Conservation (phyloP, 192 early-diverging fungal genomes). For the Coemansia pectinata region DNA sequence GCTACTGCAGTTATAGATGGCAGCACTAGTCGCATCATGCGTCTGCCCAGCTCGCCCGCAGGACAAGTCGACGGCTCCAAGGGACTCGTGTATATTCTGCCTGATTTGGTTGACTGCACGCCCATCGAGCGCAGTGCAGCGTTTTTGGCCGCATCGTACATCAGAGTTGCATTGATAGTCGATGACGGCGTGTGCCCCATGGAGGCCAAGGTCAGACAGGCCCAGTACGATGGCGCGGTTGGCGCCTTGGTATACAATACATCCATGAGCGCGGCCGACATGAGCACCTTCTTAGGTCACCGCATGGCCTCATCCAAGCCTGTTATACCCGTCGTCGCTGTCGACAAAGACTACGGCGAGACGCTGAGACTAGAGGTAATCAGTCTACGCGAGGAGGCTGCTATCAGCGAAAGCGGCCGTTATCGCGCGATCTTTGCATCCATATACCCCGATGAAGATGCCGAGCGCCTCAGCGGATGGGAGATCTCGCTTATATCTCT, state of each 20-base stretch:
- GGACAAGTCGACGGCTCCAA: constrained; percentile 34
- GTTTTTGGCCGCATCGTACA: constrained; percentile 34
- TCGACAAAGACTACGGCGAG: constrained; percentile 46
- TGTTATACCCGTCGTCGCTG: constrained; percentile 31
- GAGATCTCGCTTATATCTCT: constrained; percentile 50
- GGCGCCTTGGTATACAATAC: constrained; percentile 49
- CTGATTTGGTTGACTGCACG: constrained; percentile 25
- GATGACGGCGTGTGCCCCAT: constrained; percentile 42
- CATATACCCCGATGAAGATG: constrained; percentile 33
- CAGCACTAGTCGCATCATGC: constrained; percentile 26
- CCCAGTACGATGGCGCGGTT: constrained; percentile 50
- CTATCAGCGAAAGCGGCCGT: constrained; percentile 10
- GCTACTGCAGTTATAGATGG: constrained; percentile 43
- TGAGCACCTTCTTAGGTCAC: constrained; percentile 15
- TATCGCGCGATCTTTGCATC: constrained; percentile 51
- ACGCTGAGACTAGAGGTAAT: constrained; percentile 35
- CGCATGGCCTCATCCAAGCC: constrained; percentile 21
- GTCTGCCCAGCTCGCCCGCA: constrained; percentile 30
- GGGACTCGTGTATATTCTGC: constrained; percentile 43
- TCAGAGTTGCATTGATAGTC: constrained; percentile 41
- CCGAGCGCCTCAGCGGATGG: constrained; percentile 44
- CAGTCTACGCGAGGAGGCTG: constrained; percentile 26
- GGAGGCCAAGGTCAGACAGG: constrained; percentile 36
- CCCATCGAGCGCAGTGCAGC: constrained; percentile 32
- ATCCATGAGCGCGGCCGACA: constrained; percentile 18